Conservation (phyloP, 2,329 filamentous ascomycete genomes). For the Reticulascus tulasneorum region DNA sequence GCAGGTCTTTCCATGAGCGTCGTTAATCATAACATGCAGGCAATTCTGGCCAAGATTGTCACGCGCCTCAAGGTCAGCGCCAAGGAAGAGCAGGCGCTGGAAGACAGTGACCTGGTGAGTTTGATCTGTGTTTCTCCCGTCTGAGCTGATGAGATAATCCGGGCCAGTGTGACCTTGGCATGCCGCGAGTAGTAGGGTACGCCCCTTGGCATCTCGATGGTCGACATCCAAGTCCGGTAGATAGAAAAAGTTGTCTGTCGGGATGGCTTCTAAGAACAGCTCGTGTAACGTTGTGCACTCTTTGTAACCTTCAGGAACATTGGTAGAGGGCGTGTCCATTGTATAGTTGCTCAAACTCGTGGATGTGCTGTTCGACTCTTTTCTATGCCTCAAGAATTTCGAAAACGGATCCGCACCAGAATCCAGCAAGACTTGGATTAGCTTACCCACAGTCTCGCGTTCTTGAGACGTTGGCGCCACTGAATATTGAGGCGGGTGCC, state of each 20-base stretch:
- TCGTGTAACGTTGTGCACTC: constrained; percentile 19
- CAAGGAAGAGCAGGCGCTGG: constrained; percentile 16
- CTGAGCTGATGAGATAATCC: neutral
- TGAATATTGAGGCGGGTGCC: too few relatives aligned
- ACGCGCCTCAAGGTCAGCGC: constrained; percentile 18
- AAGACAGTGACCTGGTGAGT: constrained; percentile 7
- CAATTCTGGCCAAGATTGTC: constrained; percentile 18
- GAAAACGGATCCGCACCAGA: constrained; percentile 22
- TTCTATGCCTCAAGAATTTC: constrained; percentile 5
- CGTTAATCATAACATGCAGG: constrained; percentile 17
- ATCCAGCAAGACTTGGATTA: constrained; percentile 16
- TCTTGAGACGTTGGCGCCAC: neutral
- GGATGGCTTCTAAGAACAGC: constrained; percentile 5
- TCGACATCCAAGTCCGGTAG: constrained; percentile 18
- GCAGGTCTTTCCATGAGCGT: neutral
- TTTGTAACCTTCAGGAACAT: constrained; percentile 1
- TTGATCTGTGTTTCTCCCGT: neutral
- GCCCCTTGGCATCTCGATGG: constrained; percentile 18
- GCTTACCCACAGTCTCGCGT: neutral
- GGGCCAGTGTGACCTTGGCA: constrained; percentile 11
- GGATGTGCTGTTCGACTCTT: neutral
- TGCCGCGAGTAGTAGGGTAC: constrained; percentile 20
- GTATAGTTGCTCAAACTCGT: neutral
- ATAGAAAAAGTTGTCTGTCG: constrained; percentile 15
- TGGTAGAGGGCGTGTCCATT: neutral